These are phyloP conservation scores for Flaveria brownii DNA, from an alignment of 129 eudicot genomes.

Conservation along the genomic window DNA sequence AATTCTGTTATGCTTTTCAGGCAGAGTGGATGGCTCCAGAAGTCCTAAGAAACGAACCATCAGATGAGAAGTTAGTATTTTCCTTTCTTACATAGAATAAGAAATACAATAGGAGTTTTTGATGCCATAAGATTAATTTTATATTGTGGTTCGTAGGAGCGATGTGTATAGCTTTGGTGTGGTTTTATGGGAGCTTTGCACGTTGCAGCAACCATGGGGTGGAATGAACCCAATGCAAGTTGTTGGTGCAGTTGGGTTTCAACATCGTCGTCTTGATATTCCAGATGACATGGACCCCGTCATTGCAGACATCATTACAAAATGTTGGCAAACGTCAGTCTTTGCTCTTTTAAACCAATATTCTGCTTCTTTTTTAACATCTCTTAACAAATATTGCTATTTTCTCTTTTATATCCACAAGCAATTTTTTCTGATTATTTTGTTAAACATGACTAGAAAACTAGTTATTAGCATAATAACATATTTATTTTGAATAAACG, in stretches of 20 bases:
- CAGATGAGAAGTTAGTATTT: constrained; percentile 81
- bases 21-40: constrained; percentile 99
- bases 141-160: constrained; percentile 44
- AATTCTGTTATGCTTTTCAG: constrained; percentile 43
- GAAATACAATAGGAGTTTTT: constrained; percentile 10
- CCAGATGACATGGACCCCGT: constrained; percentile 78
- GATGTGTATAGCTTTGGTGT: constrained; percentile 97
- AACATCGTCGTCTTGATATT: constrained; percentile 96
- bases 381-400: neutral
- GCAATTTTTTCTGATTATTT: neutral
- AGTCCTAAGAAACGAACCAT: constrained; percentile 92
- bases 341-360: neutral
- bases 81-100: neutral
- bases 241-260: constrained; percentile 98
- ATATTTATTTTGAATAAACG: neutral
- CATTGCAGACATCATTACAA: constrained; percentile 71
- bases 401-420: neutral
- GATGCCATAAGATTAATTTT: constrained; percentile 13
- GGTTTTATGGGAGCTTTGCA: constrained; percentile 95
- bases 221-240: constrained; percentile 99
- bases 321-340: constrained; percentile 97
- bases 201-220: constrained; percentile 95
- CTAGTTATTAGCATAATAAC: neutral
- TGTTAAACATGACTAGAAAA: neutral
- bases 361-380: neutral